These are phyloP conservation scores for Glycine latifolia DNA, from an alignment of 306 rosid species.

Conservation along the genomic window DNA sequence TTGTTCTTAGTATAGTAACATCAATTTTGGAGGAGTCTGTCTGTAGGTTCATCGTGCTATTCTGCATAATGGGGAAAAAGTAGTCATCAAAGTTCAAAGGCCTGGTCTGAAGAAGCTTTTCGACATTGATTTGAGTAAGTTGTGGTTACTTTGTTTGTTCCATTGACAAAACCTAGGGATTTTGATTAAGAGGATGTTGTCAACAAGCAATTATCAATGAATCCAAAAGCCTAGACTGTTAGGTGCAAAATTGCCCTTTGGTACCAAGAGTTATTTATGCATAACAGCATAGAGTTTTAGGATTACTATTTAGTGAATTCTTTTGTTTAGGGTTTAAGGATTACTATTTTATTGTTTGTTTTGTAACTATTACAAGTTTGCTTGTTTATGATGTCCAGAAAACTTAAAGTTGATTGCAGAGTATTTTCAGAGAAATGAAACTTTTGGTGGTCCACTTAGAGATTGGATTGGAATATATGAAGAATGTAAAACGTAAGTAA, in stretches of 20 bases:
- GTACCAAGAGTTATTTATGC: not conserved
- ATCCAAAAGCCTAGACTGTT: not conserved
- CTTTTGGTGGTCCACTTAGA: constrained; percentile 77
- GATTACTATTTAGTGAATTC: not conserved
- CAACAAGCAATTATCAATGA: not conserved
- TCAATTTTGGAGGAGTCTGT: constrained; percentile 23
- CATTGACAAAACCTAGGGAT: not conserved
- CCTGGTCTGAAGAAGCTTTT: constrained; percentile 94
- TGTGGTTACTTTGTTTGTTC: constrained; percentile 2
- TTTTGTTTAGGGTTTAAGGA: not conserved
- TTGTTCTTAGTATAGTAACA: constrained; percentile 20
- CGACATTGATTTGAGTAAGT: constrained; percentile 86
- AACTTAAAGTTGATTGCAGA: constrained; percentile 88
- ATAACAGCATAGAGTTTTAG: not conserved
- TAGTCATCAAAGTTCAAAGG: constrained; percentile 85
- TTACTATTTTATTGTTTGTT: constrained; percentile 3
- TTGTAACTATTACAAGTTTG: constrained; percentile 17
- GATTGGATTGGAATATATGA: constrained; percentile 89
- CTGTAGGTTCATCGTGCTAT: constrained; percentile 86
- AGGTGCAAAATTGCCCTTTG: not conserved
- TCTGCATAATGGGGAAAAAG: constrained; percentile 84
- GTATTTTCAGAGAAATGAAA: constrained; percentile 87
- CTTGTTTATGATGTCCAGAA: constrained; percentile 55
- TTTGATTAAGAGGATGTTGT: constrained; percentile 6
- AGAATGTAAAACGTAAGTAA: constrained; percentile 79